A percentile compares a stretch with the other conserved stretches of the same genome.
Evolutionary conservation across 768 basidiomycete species (phyloP).

Genomic region (Xerocomellus chrysenteron): DNA sequence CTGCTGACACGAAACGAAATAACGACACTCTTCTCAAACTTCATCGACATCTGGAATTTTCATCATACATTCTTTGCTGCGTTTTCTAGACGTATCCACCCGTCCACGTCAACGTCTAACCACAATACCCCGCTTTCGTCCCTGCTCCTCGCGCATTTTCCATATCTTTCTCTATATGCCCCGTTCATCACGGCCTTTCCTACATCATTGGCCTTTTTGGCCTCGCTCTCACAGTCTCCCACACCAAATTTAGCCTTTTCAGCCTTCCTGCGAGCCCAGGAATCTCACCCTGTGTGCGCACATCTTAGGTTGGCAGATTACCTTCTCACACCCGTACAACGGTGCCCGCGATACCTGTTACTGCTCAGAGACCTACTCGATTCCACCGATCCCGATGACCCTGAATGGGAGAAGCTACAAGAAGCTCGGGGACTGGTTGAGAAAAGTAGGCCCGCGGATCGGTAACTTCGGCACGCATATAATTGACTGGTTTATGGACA

Average conservation of each 20-base stretch:
- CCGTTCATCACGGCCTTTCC: conserved; percentile 83
- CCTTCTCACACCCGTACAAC: conserved; percentile 83
- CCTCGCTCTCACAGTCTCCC: conserved; percentile 49
- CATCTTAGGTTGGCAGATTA: conserved; percentile 80
- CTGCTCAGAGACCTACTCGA: conserved; percentile 77
- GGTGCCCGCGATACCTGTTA: conserved; percentile 84
- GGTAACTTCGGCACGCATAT: background rate
- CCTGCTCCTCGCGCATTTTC: conserved; percentile 76
- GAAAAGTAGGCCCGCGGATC: conserved; percentile 54
- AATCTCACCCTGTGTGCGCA: conserved; percentile 67
- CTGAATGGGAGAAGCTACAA: conserved; percentile 63
- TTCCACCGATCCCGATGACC: conserved; percentile 62
- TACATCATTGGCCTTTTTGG: conserved; percentile 56
- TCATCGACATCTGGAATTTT: conserved; percentile 89
- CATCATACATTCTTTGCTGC: conserved; percentile 73
- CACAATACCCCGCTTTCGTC: conserved; percentile 50
- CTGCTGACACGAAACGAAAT: conserved; percentile 69
- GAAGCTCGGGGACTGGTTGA: conserved; percentile 65
- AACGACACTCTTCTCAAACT: conserved; percentile 80
- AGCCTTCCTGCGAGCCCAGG: conserved; percentile 60
- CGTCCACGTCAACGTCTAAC: conserved; percentile 11
- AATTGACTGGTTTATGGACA: conserved; percentile 30
- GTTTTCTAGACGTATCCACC: conserved; percentile 45
- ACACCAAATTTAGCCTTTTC: conserved; percentile 51
- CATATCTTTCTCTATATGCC: conserved; percentile 83